Base-by-base conservation (phyloP, 2,329 filamentous ascomycete species). In the Monilinia fructicola region DNA sequence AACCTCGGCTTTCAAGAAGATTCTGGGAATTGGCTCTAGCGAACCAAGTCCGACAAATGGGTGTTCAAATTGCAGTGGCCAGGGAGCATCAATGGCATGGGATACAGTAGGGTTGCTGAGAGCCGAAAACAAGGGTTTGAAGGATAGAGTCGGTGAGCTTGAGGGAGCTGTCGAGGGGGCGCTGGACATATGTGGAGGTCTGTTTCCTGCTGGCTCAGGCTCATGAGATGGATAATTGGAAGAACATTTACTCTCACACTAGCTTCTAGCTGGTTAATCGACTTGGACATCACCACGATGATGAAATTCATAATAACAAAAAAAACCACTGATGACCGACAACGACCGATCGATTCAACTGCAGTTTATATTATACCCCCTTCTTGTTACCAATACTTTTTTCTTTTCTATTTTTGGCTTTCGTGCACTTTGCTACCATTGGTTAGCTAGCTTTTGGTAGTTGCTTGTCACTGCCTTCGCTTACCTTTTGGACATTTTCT, bases 111-210 rank as follows among this genome's bases (percentile, higher is more conserved):
- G 82, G 63, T 69, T 88, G 56, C 76, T 89, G 67, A 79, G 85
- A 50, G 84, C 85, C 56, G 87, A 90, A 78, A 90, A 90, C 71
- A 83, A 79, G 72, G 81, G 82, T 11, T 75, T 90, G 60, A 89
- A 89, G 78, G 79, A 81, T 50, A 78, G 85, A 26, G 84, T 90
- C 4, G 80, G 81, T 23, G 80, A 85, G 70, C 76, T 90, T 3
- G 87, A 90, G 77, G 80, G 78, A 3, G 85, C 82, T 4, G 83
- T 90, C 6, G 87, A 89, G 46, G 82, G 83, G 9, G 87, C 85
- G 2, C 75, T 90, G 65, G 86, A 66, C 54, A 58, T 69, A 21
- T 69, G 68, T 62, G 64, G 54, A 40, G 64, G 64, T 42, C 28
- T 65, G 12, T 59, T 65, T 58, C 58, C 44, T 40, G 9, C 18